A percentile compares a stretch with the other conserved stretches of the same genome.
These are phyloP conservation scores for Megacollybia platyphylla DNA, from an alignment of 1,284 basidiomycete species.

Conservation along the genomic window DNA sequence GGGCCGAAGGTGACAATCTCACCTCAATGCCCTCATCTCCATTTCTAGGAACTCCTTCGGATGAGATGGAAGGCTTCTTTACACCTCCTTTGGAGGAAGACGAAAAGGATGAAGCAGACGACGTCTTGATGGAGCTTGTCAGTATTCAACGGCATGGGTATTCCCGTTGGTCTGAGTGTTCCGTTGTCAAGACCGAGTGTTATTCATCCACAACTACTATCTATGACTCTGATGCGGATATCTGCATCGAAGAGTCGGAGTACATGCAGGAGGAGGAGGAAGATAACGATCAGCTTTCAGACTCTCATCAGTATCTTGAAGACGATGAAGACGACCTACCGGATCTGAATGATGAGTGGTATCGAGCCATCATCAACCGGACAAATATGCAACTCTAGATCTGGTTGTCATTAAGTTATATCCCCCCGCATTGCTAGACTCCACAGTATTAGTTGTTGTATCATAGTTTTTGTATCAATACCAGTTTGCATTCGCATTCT, in stretches of 20 bases:
- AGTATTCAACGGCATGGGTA: too few species aligned
- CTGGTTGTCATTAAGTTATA: background rate
- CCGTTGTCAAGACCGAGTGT: too few species aligned
- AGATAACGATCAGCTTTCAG: background rate
- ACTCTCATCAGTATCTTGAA: constrained; percentile 7
- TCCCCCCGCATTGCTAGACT: too few species aligned
- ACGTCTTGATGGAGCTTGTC: too few species aligned
- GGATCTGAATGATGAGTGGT: constrained; percentile 25
- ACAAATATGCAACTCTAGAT: background rate
- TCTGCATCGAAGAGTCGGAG: too few species aligned
- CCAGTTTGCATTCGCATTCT: background rate
- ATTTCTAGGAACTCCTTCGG: background rate
- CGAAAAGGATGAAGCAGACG: background rate
- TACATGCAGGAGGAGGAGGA: background rate
- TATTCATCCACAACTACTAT: too few species aligned
- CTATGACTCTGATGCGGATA: too few species aligned
- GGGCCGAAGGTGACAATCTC: background rate
- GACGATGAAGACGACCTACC: constrained; percentile 26
- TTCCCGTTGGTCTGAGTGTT: too few species aligned
- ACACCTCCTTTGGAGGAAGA: background rate
- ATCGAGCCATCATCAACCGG: constrained; percentile 13
- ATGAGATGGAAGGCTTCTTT: background rate
- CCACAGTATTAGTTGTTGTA: background rate
- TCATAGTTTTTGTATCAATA: background rate
- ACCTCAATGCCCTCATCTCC: background rate